Evolutionary conservation across 805 yeast genomes (phyloP).

Genomic region (Candida ascalaphidarum): DNA sequence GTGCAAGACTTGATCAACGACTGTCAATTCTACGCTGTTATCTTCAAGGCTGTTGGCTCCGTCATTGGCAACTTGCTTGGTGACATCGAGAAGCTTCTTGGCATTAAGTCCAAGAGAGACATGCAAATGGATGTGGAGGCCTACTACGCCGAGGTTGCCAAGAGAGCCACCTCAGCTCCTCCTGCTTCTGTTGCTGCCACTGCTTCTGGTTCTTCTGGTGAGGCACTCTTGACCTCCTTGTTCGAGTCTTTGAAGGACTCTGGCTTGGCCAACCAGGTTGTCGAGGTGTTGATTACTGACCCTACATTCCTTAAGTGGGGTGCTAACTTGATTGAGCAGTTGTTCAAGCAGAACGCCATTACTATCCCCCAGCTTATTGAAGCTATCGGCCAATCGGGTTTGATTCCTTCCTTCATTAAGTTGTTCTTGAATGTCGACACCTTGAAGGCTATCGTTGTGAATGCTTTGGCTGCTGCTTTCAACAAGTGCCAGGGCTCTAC

Average conservation of each 20-base stretch:
- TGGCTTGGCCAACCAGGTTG: slow-evolving; percentile 32
- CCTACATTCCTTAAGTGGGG: slow-evolving; percentile 28
- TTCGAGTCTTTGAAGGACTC: slow-evolving; percentile 36
- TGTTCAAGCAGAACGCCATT: slow-evolving; percentile 21
- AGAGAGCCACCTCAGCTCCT: slow-evolving; percentile 1
- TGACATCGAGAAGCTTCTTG: slow-evolving; percentile 14
- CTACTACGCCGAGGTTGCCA: slow-evolving; percentile 1
- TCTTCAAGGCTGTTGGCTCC: slow-evolving; percentile 24
- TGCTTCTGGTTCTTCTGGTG: slow-evolving; percentile 3
- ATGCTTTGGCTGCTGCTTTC: slow-evolving; percentile 34
- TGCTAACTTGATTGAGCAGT: slow-evolving; percentile 24
- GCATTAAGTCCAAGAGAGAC: slow-evolving; percentile 17
- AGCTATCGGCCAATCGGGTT: slow-evolving; percentile 27
- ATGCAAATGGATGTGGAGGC: slow-evolving; percentile 3
- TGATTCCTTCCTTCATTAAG: slow-evolving; percentile 26
- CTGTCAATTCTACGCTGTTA: slow-evolving; percentile 30
- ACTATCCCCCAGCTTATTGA: slow-evolving; percentile 15
- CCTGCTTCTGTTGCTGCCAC: slow-evolving; percentile 1
- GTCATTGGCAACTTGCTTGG: slow-evolving; percentile 19
- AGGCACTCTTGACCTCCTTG: slow-evolving; percentile 20
- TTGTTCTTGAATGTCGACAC: slow-evolving; percentile 29
- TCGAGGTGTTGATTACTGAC: slow-evolving; percentile 27
- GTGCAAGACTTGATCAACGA: slow-evolving; percentile 26
- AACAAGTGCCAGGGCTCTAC: slow-evolving; percentile 26
- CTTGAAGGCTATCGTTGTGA: slow-evolving; percentile 30